Percentiles rank a stretch among this genome's conserved stretches.
These are phyloP conservation scores for Helichrysum umbraculigerum DNA, from an alignment of 129 eudicot genomes.

Conservation along the genomic window DNA sequence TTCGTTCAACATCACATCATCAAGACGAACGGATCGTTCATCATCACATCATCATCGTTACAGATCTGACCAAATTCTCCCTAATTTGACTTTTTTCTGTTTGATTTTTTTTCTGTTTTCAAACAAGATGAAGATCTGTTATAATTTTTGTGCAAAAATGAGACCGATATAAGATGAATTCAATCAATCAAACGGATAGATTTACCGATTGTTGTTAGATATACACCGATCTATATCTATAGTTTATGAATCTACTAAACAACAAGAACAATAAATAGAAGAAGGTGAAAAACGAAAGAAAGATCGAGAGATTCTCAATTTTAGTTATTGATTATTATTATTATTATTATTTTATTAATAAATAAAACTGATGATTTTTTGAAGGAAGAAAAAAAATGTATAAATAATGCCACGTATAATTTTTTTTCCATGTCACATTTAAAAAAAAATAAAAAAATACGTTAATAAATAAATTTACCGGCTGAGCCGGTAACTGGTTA, in stretches of 20 bases:
- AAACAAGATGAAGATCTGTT: constrained; percentile 30
- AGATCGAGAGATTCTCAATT: background rate
- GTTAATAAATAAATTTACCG: no score
- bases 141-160: constrained; percentile 25
- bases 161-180: constrained; percentile 33
- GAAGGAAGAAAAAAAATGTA: constrained; percentile 46
- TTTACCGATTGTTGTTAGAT: constrained; percentile 31
- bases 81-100: constrained; percentile 30
- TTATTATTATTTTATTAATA: background rate
- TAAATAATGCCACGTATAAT: no score
- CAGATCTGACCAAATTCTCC: constrained; percentile 42
- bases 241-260: constrained; percentile 36
- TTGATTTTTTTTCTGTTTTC: background rate
- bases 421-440: no score
- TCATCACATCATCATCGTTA: constrained; percentile 21
- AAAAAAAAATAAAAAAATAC: no score
- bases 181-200: constrained; percentile 35
- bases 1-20: no score
- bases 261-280: constrained; percentile 25
- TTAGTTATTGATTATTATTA: constrained; percentile 6
- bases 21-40: constrained; percentile 12
- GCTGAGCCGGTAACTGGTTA: no score
- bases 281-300: constrained; percentile 19
- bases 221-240: constrained; percentile 29
- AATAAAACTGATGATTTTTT: background rate